These are phyloP conservation scores for Hypericum perforatum DNA, from an alignment of 345 rosid species.

Conservation along the genomic window DNA sequence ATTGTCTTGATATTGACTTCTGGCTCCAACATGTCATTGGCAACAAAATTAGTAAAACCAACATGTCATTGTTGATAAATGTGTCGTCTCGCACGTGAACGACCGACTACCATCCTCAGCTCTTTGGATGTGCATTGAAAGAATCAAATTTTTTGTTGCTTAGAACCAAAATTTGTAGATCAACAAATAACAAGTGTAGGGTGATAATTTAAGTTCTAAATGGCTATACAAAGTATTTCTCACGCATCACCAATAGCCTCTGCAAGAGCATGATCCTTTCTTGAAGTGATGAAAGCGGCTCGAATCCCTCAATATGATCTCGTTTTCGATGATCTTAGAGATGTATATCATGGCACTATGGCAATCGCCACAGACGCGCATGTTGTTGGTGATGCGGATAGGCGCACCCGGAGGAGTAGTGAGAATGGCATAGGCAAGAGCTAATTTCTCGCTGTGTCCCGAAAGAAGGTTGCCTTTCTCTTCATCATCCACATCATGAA, in stretches of 20 bases:
- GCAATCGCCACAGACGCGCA: slow-evolving; percentile 79
- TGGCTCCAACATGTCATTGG: no score
- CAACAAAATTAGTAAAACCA: no score
- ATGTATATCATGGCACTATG: slow-evolving; percentile 61
- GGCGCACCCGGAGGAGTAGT: slow-evolving; percentile 47
- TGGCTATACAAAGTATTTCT: no score
- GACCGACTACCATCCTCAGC: no score
- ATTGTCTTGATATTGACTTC: no score
- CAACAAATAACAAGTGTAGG: no score
- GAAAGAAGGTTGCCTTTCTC: slow-evolving; percentile 69
- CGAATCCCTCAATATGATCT: slow-evolving; percentile 74
- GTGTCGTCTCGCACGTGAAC: no score
- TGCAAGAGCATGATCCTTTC: slow-evolving; percentile 68
- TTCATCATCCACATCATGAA: slow-evolving; percentile 85
- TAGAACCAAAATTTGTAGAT: no score
- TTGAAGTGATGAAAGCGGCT: slow-evolving; percentile 93
- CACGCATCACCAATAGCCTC: slow-evolving; percentile 54
- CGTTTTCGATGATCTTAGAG: slow-evolving; percentile 52
- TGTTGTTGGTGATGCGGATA: slow-evolving; percentile 65
- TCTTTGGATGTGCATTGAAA: no score
- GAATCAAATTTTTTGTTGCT: no score
- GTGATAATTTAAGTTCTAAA: no score
- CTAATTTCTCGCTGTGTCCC: slow-evolving; percentile 81
- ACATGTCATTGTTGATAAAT: no score
- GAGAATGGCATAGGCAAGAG: slow-evolving; percentile 68